These are phyloP conservation scores for Boletus sensibilis DNA, from an alignment of 768 basidiomycete genomes.

Conservation along the genomic window DNA sequence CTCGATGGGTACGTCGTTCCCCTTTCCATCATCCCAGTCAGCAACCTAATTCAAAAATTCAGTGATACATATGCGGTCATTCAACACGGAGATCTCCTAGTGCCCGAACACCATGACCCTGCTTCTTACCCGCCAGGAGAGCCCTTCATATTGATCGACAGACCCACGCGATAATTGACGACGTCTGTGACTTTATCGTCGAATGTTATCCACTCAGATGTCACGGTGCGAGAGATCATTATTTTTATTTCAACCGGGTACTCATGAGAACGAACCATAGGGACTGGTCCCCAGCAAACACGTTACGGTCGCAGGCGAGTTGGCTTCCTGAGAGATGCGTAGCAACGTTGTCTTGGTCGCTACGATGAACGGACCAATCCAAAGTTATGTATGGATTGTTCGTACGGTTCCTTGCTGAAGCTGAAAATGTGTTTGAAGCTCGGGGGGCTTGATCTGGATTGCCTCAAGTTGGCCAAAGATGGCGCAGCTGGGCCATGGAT, in stretches of 20 bases:
- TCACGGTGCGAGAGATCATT: conserved; percentile 49
- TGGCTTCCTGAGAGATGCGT: background rate
- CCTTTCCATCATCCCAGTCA: background rate
- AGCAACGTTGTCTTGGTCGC: background rate
- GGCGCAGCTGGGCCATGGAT: conserved; percentile 62
- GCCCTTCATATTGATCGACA: conserved; percentile 34
- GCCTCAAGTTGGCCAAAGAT: conserved; percentile 54
- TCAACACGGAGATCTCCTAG: conserved; percentile 50
- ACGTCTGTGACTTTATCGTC: conserved; percentile 75
- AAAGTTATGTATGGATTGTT: conserved; percentile 42
- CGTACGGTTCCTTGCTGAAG: background rate
- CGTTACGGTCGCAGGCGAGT: conserved; percentile 64
- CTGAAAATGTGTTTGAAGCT: conserved; percentile 35
- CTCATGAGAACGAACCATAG: conserved; percentile 34
- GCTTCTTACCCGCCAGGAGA: conserved; percentile 46
- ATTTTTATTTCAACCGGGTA: background rate
- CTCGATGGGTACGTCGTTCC: conserved; percentile 56
- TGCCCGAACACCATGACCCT: conserved; percentile 44
- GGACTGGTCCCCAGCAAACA: conserved; percentile 68
- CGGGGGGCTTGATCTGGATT: conserved; percentile 58
- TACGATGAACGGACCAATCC: conserved; percentile 55
- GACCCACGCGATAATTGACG: conserved; percentile 54
- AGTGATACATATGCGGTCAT: conserved; percentile 68
- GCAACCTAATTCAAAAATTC: background rate
- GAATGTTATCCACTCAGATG: conserved; percentile 79